phyloP scores from a whole-genome alignment of 2,329 filamentous ascomycete species.

The Paecilomyces formosus region DNA sequence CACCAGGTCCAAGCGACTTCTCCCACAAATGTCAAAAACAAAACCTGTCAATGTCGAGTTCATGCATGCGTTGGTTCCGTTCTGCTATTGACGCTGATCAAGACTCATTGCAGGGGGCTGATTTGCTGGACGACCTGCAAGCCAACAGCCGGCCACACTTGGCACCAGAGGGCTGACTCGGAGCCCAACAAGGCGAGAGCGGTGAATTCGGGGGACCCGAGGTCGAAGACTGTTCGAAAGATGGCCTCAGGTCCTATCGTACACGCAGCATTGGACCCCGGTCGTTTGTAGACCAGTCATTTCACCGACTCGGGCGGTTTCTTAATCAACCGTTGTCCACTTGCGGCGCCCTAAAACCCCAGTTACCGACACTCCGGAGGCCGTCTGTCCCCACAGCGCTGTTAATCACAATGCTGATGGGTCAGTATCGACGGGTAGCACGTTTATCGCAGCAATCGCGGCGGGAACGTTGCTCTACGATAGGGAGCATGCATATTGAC shows the following conservation, averaged over 20 bases:
- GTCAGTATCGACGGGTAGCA: neutral
- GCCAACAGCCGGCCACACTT: neutral
- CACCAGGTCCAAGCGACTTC: neutral
- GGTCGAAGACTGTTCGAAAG: neutral
- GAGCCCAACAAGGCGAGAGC: slow-evolving; percentile 10
- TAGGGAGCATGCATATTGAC: neutral
- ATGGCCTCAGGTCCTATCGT: neutral
- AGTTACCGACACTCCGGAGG: neutral
- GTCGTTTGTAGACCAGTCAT: slow-evolving; percentile 2
- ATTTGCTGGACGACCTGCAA: neutral
- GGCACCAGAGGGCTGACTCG: neutral
- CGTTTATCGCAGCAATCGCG: neutral
- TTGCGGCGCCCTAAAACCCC: slow-evolving; percentile 4
- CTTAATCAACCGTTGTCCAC: slow-evolving; percentile 4
- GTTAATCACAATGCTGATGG: neutral
- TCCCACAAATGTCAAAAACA: neutral
- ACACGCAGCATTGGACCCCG: slow-evolving; percentile 8
- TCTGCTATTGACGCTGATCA: neutral
- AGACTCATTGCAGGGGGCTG: neutral
- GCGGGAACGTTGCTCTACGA: neutral
- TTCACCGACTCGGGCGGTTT: slow-evolving; percentile 8
- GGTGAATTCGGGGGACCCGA: slow-evolving; percentile 12
- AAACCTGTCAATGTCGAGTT: neutral
- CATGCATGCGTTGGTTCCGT: neutral
- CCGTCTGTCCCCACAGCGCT: neutral